phyloP scores from a whole-genome alignment of 345 rosid species.

The Chamaenerion angustifolium region DNA sequence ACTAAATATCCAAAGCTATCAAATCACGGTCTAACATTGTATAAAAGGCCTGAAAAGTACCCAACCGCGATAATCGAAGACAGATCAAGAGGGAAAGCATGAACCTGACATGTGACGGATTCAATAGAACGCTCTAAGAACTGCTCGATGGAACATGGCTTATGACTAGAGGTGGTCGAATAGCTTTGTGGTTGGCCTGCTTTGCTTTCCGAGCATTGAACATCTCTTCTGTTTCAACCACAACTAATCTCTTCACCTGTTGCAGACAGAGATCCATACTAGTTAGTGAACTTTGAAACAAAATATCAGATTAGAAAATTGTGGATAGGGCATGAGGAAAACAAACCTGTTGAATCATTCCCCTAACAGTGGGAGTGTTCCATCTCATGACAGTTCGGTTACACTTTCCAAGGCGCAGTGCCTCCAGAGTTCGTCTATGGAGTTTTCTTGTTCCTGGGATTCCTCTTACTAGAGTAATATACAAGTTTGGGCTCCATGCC shows the following conservation, averaged over 20 bases:
- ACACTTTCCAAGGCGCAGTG: conserved; percentile 29
- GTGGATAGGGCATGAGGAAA: too few relatives aligned
- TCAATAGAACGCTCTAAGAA: neutral
- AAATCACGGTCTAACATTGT: too few relatives aligned
- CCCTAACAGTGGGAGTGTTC: conserved; percentile 29
- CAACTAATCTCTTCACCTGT: conserved; percentile 34
- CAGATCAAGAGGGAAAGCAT: neutral
- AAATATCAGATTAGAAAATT: too few relatives aligned
- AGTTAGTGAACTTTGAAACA: too few relatives aligned
- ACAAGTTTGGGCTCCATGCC: conserved; percentile 34
- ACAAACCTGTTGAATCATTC: conserved; percentile 35
- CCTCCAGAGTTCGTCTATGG: conserved; percentile 38
- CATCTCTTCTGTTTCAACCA: conserved; percentile 38
- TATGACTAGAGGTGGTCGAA: conserved; percentile 23
- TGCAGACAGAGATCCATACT: neutral
- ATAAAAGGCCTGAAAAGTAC: too few relatives aligned
- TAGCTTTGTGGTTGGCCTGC: conserved; percentile 17
- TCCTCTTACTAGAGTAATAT: conserved; percentile 35
- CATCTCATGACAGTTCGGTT: conserved; percentile 27
- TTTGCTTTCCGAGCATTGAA: conserved; percentile 30
- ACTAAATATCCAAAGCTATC: too few relatives aligned
- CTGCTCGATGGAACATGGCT: conserved; percentile 11
- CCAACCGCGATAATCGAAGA: too few relatives aligned
- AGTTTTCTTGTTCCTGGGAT: conserved; percentile 39
- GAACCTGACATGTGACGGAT: neutral